Evolutionary conservation across 305 asterid genomes (phyloP), one percentile per base, ranked within the genome.

Genomic region (Fraxinus latifolia): DNA sequence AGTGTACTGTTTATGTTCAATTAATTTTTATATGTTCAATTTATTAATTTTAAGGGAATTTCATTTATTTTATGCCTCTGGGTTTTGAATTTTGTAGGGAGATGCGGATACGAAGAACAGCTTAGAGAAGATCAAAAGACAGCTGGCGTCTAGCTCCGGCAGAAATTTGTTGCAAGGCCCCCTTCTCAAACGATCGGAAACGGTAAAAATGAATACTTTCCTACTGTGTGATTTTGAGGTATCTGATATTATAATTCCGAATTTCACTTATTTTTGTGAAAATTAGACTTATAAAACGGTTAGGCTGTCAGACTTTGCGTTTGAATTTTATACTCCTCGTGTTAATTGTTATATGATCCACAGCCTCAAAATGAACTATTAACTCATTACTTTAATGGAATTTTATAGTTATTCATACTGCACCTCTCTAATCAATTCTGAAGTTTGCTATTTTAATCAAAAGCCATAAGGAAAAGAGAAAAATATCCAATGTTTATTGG

Each of bases 101-200:
- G 95, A 91, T 80, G 92, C 88, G 31, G 97, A 94, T 78, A 91
- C 98, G 77, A 91, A 85, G 91, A 85, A 92, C 85, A 95, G 98
- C 90, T 91, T 95, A 93, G 99, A 95, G 90, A 95, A 91, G 95
- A 95, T 95, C 96, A 95, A 95, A 76, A 88, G 96, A 60, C 99
- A 95, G 92, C 90, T 95, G 82, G 95, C 99, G 44, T 93, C 98
- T 76, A 91, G 95, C 83, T 94, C 98, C 82, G 98, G 98, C 71
- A 88, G 97, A 77, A 91, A 96, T 89, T 89, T 96, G 70, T 92
- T 96, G 81, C 99, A 96, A 82, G 98, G 99, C 8, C 98, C 98
- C 44, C 97, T 96, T 78, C 92, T 96, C 81, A 96, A 96, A 90
- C 93, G 99, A 93, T 96, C 99, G 81, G 99, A 96, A 87, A 96